phyloP scores from a whole-genome alignment of 148 eudicot genomes.

The Amaranthus hypochondriacus region DNA sequence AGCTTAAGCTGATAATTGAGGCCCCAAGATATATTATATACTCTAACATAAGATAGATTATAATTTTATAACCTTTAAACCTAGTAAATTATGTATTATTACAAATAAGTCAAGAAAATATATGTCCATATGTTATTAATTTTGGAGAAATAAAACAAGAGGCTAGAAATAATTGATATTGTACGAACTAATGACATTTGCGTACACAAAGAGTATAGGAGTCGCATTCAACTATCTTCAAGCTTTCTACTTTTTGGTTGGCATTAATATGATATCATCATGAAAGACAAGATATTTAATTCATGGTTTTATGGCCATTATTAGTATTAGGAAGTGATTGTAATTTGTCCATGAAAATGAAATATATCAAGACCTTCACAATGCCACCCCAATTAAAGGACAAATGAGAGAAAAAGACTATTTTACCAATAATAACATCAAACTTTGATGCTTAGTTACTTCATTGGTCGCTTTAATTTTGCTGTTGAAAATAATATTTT shows the following conservation, averaged over 20 bases:
- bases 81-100: neutral
- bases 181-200: neutral
- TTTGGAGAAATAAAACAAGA: neutral
- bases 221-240: neutral
- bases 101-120: neutral
- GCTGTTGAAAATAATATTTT: too few species aligned
- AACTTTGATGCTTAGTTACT: neutral
- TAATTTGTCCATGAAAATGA: slow-evolving; percentile 5
- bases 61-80: too few species aligned
- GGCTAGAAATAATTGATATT: neutral
- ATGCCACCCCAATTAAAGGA: neutral
- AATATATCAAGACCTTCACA: neutral
- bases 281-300: neutral
- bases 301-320: neutral
- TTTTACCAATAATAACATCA: neutral
- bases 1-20: too few species aligned
- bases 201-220: slow-evolving; percentile 10
- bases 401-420: neutral
- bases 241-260: neutral
- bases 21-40: too few species aligned
- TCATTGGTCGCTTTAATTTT: too few species aligned
- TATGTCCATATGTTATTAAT: neutral
- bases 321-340: neutral
- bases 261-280: neutral
- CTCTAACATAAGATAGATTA: too few species aligned